Evolutionary conservation across 768 basidiomycete species (phyloP).

Genomic region (Arthromyces matolae): DNA sequence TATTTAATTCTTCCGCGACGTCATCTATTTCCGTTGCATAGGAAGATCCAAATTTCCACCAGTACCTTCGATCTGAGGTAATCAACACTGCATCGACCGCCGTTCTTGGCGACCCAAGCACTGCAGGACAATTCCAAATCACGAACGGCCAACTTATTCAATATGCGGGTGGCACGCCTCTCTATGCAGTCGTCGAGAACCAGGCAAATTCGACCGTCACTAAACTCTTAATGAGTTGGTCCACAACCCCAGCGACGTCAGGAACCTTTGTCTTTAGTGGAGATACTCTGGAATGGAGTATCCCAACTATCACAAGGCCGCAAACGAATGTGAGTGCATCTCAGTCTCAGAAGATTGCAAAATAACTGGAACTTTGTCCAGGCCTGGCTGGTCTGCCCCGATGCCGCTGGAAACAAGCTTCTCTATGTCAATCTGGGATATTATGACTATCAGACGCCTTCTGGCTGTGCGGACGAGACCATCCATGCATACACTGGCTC

Average conservation of each 20-base stretch:
- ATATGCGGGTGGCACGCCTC: slow-evolving; percentile 35
- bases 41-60: slow-evolving; percentile 58
- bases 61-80: slow-evolving; percentile 54
- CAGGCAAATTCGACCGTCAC: slow-evolving; percentile 41
- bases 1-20: no score
- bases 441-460: slow-evolving; percentile 52
- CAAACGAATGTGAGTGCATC: slow-evolving; percentile 44
- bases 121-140: slow-evolving; percentile 57
- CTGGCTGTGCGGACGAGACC: slow-evolving; percentile 58
- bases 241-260: slow-evolving; percentile 40
- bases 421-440: slow-evolving; percentile 54
- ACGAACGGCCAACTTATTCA: slow-evolving; percentile 54
- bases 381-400: slow-evolving; percentile 60
- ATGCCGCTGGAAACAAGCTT: slow-evolving; percentile 37
- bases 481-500: slow-evolving; percentile 59
- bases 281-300: slow-evolving; percentile 58
- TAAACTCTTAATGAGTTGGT: slow-evolving; percentile 50
- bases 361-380: slow-evolving; percentile 8
- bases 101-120: slow-evolving; percentile 47
- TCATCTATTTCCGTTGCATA: no score
- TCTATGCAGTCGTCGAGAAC: slow-evolving; percentile 49
- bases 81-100: slow-evolving; percentile 40
- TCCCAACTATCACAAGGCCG: slow-evolving; percentile 43
- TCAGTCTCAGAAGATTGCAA: background rate
- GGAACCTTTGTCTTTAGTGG: slow-evolving; percentile 55